These are phyloP conservation scores for Phytopythium mirpurense DNA, from an alignment of 352 stramenopile species.

Conservation along the genomic window DNA sequence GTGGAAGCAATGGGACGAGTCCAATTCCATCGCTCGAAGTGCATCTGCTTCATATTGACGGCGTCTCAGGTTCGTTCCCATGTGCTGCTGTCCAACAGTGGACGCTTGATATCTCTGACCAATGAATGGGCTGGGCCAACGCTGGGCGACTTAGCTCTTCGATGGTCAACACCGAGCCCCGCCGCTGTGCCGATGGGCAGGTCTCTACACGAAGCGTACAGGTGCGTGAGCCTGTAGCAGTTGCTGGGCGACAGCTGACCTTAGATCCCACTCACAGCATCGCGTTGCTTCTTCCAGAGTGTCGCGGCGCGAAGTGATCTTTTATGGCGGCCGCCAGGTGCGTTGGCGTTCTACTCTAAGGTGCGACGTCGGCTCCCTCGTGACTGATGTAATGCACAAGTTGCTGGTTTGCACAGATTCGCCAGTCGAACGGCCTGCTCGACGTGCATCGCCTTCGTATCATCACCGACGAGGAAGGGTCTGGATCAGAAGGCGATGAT, in stretches of 20 bases:
- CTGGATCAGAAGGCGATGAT: constrained; percentile 6
- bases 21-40: constrained; percentile 39
- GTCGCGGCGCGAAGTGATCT: constrained; percentile 34
- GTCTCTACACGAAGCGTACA: constrained; percentile 50
- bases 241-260: background rate
- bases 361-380: no score
- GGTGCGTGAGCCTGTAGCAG: constrained; percentile 14
- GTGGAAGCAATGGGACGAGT: constrained; percentile 56
- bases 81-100: background rate
- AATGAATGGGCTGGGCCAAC: background rate
- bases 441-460: constrained; percentile 35
- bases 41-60: constrained; percentile 38
- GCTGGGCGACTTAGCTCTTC: constrained; percentile 27
- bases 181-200: constrained; percentile 27
- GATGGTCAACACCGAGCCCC: constrained; percentile 44
- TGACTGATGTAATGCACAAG: no score
- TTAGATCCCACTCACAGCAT: background rate
- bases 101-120: background rate
- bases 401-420: constrained; percentile 27
- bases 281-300: constrained; percentile 16
- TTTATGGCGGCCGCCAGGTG: constrained; percentile 70
- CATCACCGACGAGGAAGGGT: constrained; percentile 5
- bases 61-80: constrained; percentile 17
- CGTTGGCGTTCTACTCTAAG: no score
- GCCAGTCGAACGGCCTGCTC: constrained; percentile 56